Evolutionary conservation across 495 filamentous ascomycete species (phyloP).

Genomic region (Lichenothelia convexa): DNA sequence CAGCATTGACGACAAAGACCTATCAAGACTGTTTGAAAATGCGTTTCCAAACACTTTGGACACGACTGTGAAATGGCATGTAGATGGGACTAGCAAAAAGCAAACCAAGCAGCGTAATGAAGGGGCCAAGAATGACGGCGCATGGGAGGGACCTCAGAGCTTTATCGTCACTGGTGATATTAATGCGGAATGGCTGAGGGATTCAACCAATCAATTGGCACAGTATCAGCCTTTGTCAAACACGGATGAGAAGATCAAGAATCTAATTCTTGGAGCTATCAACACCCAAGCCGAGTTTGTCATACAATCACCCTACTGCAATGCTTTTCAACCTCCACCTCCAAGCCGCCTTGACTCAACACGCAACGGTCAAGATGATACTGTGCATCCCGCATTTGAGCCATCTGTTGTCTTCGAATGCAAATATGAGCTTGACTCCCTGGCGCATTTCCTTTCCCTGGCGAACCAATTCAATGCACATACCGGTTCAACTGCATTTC

Average conservation of each 20-base stretch:
- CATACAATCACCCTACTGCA: constrained; percentile 89
- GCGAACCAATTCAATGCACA: constrained; percentile 70
- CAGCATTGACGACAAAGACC: constrained; percentile 67
- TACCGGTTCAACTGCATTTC: constrained; percentile 57
- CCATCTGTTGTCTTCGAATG: constrained; percentile 81
- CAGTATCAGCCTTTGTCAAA: constrained; percentile 76
- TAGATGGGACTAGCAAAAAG: constrained; percentile 29
- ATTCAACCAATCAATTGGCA: constrained; percentile 86
- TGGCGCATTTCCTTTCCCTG: constrained; percentile 78
- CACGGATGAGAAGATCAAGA: constrained; percentile 54
- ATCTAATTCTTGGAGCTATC: constrained; percentile 81
- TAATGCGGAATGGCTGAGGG: constrained; percentile 91
- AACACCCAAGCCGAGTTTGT: constrained; percentile 93
- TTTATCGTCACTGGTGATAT: constrained; percentile 99
- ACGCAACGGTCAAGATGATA: constrained; percentile 59
- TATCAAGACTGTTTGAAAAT: constrained; percentile 89
- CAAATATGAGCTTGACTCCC: constrained; percentile 95
- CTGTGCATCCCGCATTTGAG: constrained; percentile 74
- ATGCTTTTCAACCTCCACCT: constrained; percentile 89
- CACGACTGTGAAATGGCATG: constrained; percentile 72
- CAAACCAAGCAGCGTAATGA: constrained; percentile 5
- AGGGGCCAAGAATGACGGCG: constrained; percentile 29
- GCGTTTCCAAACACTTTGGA: constrained; percentile 93
- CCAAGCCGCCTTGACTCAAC: constrained; percentile 53
- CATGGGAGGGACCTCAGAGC: constrained; percentile 70